Evolutionary conservation across 345 rosid species (phyloP).

Genomic region (Rhodamnia argentea): DNA sequence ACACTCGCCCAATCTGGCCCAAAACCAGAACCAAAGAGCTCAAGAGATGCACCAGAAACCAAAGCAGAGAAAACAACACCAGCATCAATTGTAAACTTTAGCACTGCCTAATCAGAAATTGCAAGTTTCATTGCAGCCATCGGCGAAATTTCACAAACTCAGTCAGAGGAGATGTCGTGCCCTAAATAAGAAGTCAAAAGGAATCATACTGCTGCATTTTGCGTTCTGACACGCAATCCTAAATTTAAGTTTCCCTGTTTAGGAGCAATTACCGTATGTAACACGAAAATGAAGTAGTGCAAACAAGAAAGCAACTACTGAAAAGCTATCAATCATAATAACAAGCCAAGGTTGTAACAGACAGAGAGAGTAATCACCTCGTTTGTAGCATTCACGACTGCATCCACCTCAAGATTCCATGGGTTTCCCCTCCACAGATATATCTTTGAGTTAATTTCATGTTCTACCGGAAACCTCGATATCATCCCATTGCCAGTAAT

Average conservation of each 20-base stretch:
- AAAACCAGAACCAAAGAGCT: neutral
- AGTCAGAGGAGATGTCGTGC: neutral
- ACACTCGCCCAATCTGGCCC: neutral
- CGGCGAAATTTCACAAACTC: neutral
- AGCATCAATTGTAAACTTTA: neutral
- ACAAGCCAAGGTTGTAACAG: neutral
- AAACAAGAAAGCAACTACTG: neutral
- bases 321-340: neutral
- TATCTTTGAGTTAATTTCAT: constrained; percentile 73
- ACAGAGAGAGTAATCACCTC: constrained; percentile 37
- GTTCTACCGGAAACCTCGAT: constrained; percentile 85
- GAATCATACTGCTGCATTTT: neutral
- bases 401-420: constrained; percentile 99
- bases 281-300: neutral
- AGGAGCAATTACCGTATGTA: neutral
- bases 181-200: neutral
- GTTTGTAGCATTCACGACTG: constrained; percentile 93
- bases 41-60: neutral
- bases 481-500: constrained; percentile 48
- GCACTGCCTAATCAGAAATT: neutral
- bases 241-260: neutral
- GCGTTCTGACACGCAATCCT: neutral
- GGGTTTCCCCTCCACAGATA: constrained; percentile 98
- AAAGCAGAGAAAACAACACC: neutral
- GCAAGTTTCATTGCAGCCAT: neutral